Conservation (phyloP, 768 basidiomycete genomes). For the Collybiopsis luxurians region DNA sequence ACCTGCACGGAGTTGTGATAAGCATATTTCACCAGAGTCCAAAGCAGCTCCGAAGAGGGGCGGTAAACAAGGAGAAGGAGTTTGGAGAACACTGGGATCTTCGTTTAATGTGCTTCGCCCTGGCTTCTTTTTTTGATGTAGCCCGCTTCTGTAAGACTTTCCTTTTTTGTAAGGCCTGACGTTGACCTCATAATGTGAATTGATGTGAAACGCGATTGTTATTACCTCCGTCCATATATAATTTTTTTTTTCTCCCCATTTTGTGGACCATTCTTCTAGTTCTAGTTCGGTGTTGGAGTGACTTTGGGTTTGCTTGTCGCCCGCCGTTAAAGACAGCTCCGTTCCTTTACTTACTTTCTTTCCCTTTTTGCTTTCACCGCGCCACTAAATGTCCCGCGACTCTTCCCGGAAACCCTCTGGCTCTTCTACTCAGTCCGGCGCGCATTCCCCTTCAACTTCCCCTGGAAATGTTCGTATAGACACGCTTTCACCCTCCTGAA, state of each 20-base stretch:
- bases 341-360: constrained; percentile 17
- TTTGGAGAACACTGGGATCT: too few relatives aligned
- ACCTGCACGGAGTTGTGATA: too few relatives aligned
- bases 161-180: constrained; percentile 1
- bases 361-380: not conserved
- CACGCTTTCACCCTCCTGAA: constrained; percentile 9
- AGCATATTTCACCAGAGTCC: too few relatives aligned
- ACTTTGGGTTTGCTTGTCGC: constrained; percentile 9
- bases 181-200: not conserved
- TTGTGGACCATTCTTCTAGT: constrained; percentile 3
- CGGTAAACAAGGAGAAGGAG: too few relatives aligned
- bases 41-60: too few relatives aligned
- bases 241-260: constrained; percentile 3
- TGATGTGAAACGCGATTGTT: constrained; percentile 7
- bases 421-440: constrained; percentile 62
- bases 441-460: constrained; percentile 61
- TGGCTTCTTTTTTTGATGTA: too few relatives aligned
- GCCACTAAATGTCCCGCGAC: constrained; percentile 36
- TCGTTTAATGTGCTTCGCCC: too few relatives aligned
- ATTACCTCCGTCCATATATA: constrained; percentile 10
- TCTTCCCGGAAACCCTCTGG: constrained; percentile 66
- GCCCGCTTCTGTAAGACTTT: too few relatives aligned
- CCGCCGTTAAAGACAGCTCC: constrained; percentile 17
- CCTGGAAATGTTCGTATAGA: constrained; percentile 50
- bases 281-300: constrained; percentile 3